Percentiles rank a stretch among this genome's conserved stretches.
These are phyloP conservation scores for Mycena vulgaris DNA, from an alignment of 768 basidiomycete genomes.

Conservation along the genomic window DNA sequence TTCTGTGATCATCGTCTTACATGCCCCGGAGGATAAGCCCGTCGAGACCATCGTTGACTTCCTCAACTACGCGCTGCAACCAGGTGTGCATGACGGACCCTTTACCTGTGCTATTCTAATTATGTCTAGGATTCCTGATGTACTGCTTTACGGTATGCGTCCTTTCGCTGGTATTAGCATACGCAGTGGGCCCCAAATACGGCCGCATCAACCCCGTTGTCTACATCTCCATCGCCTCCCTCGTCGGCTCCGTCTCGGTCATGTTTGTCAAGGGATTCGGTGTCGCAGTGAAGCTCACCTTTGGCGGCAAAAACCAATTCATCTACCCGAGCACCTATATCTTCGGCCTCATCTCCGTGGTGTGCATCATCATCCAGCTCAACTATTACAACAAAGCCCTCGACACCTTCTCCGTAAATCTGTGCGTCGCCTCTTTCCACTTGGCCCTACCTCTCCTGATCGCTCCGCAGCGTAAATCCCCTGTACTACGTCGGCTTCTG, in stretches of 20 bases:
- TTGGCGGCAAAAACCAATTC: constrained; percentile 96
- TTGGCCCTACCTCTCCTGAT: constrained; percentile 3
- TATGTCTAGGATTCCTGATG: constrained; percentile 82
- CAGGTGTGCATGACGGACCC: constrained; percentile 68
- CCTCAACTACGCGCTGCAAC: constrained; percentile 91
- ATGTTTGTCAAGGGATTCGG: constrained; percentile 99
- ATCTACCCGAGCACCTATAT: constrained; percentile 96
- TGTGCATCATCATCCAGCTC: constrained; percentile 94
- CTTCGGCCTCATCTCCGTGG: constrained; percentile 85
- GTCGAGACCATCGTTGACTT: constrained; percentile 96
- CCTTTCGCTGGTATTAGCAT: constrained; percentile 90
- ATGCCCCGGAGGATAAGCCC: constrained; percentile 96
- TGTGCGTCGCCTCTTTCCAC: constrained; percentile 69
- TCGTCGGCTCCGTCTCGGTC: constrained; percentile 96
- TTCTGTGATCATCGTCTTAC: constrained; percentile 94
- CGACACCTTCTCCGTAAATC: constrained; percentile 96
- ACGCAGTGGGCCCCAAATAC: constrained; percentile 84
- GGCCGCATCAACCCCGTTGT: constrained; percentile 92
- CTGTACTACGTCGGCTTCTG: constrained; percentile 99
- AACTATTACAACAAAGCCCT: constrained; percentile 99
- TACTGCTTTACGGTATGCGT: constrained; percentile 91
- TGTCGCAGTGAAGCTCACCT: constrained; percentile 94
- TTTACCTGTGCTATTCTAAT: neutral
- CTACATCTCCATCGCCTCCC: constrained; percentile 96
- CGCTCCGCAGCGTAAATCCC: constrained; percentile 84